Base-by-base conservation (phyloP, 805 yeast genomes). In the Tetrapisispora phaffii region DNA sequence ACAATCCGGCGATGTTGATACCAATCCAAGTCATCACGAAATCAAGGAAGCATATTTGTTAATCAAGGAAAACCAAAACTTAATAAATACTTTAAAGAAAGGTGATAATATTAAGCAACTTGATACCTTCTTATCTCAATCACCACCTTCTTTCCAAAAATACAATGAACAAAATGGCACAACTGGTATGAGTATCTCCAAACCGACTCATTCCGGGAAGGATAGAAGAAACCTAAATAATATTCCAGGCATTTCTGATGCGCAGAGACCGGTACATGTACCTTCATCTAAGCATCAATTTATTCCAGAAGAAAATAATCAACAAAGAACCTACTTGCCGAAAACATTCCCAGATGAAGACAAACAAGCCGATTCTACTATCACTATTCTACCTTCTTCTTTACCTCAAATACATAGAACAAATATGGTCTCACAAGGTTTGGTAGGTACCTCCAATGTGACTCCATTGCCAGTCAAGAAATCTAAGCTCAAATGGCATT, bases 401-500 rank as follows among this genome's bases (percentile, higher is more conserved):
- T 72, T 93, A 55, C 97, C 98, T 3, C 87, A 90, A 50, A 86
- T 90, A 40, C 97, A 93, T 60, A 73, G 96, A 41, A 97, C 97
- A 1, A 86, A 77, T 59, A 90, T 90, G 97, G 73, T 79, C 53
- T 82, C 79, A 22, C 67, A 67, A 44, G 75, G 76, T 2, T 67
- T 77, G 8, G 74, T 79, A 40, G 66, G 75, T 0, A 67, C 69
- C 7, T 53, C 71, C 4, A 69, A 68, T 51, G 67, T 69, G 23
- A 70, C 73, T 36, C 79, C 85, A 12, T 70, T 80, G 20, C 73
- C 81, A 22, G 73, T 82, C 38, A 88, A 90, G 63, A 87, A 86
- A 63, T 84, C 90, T 48, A 90, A 88, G 66, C 86, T 96, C 8
- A 80, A 95, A 65, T 93, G 98, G 98, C 98, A 93, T 70, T 93